Evolutionary conservation across 2,329 filamentous ascomycete genomes (phyloP).

Genomic region (Diplodia seriata): DNA sequence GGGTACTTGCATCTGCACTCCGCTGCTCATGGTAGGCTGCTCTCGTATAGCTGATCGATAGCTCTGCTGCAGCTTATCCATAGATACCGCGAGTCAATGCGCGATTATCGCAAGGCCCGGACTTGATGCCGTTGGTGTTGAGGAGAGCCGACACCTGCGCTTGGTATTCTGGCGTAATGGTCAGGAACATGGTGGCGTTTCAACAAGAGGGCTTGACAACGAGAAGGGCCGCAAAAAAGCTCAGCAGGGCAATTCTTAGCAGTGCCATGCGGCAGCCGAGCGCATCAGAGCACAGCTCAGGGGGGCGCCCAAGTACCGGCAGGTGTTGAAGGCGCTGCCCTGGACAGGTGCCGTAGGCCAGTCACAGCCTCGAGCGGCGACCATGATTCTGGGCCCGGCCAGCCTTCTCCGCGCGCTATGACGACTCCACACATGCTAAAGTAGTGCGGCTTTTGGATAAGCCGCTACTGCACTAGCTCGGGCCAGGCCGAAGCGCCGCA

Average conservation of each 20-base stretch:
- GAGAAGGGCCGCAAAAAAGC: constrained; percentile 17
- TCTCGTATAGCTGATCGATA: not conserved
- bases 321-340: constrained; percentile 4
- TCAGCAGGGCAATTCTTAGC: not conserved
- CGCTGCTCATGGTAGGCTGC: not conserved
- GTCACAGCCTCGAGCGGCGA: not conserved
- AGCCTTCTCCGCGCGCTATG: constrained; percentile 14
- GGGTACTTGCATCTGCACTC: not conserved
- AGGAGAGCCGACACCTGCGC: constrained; percentile 3
- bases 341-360: constrained; percentile 11
- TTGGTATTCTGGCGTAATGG: not conserved
- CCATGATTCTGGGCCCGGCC: constrained; percentile 25
- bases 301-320: constrained; percentile 6
- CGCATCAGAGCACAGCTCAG: not conserved
- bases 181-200: constrained; percentile 10
- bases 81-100: not conserved
- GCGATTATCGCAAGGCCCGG: not conserved
- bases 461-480: constrained; percentile 7
- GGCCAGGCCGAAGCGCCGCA: constrained; percentile 12
- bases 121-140: constrained; percentile 10
- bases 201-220: constrained; percentile 15
- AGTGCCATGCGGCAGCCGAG: not conserved
- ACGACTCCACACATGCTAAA: constrained; percentile 23
- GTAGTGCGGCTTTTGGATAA: constrained; percentile 14
- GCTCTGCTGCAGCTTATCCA: not conserved